Conservation (phyloP, 345 rosid genomes). For the Melaleuca quinquenervia region DNA sequence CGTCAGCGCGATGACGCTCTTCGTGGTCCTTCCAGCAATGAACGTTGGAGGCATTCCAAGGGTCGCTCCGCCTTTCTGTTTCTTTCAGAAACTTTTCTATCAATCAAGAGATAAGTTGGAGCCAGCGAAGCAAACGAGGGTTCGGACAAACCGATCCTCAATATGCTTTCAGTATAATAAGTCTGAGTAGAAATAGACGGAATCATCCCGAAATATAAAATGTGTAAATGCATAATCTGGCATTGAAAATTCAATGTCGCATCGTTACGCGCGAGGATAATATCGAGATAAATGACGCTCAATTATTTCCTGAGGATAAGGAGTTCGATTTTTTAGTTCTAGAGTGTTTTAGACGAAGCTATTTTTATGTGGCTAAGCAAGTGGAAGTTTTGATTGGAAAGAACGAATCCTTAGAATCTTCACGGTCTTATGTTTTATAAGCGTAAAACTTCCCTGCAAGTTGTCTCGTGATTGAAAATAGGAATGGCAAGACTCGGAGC, state of each 20-base stretch:
- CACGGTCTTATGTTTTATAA: background rate
- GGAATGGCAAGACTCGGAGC: background rate
- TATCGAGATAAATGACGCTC: background rate
- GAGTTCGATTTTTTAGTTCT: background rate
- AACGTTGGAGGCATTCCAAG: background rate
- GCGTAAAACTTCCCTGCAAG: background rate
- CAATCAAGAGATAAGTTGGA: background rate
- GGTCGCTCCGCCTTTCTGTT: background rate
- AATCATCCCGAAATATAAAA: background rate
- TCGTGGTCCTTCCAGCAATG: background rate
- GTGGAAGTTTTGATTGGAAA: background rate
- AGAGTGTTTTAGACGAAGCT: background rate
- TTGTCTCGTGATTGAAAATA: background rate
- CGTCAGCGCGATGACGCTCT: background rate
- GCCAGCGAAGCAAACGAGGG: background rate
- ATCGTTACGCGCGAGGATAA: background rate
- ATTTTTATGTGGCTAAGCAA: background rate
- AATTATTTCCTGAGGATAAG: background rate
- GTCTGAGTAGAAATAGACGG: background rate
- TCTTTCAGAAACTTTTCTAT: background rate
- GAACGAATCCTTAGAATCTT: background rate
- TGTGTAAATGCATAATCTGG: background rate
- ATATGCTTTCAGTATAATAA: background rate
- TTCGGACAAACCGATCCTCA: background rate
- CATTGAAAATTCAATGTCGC: background rate